phyloP scores from a whole-genome alignment of 768 basidiomycete species.

The Favolaschia claudopus region DNA sequence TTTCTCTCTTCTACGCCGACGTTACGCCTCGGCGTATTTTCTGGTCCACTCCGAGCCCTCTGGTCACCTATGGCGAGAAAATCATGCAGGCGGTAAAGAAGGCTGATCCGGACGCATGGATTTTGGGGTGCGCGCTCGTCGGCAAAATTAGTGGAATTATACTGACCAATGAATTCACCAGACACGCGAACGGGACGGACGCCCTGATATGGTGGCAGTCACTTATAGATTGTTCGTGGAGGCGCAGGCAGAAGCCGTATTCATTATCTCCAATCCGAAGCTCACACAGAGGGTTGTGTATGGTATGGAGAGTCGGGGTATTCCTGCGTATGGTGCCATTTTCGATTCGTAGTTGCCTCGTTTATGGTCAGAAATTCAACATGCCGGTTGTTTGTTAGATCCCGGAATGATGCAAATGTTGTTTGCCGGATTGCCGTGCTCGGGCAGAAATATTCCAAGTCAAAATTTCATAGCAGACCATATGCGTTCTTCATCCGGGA shows the following conservation, averaged over 20 bases:
- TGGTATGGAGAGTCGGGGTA: slow-evolving; percentile 25
- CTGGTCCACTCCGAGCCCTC: slow-evolving; percentile 50
- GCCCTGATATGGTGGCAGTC: slow-evolving; percentile 22
- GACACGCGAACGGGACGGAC: slow-evolving; percentile 20
- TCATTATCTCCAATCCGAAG: slow-evolving; percentile 25
- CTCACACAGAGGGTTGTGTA: slow-evolving; percentile 23
- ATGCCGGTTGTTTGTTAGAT: neutral
- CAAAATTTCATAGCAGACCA: too few relatives aligned
- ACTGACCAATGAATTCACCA: too few relatives aligned
- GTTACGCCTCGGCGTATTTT: slow-evolving; percentile 44
- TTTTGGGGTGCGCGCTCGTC: slow-evolving; percentile 24
- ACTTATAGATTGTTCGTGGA: slow-evolving; percentile 19
- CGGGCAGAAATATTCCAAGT: too few relatives aligned
- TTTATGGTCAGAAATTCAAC: neutral
- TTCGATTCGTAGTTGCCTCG: slow-evolving; percentile 18
- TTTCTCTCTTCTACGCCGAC: slow-evolving; percentile 42
- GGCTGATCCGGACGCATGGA: slow-evolving; percentile 45
- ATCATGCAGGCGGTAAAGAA: slow-evolving; percentile 47
- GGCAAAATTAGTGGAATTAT: too few relatives aligned
- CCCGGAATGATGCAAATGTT: neutral
- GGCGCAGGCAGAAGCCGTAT: slow-evolving; percentile 20
- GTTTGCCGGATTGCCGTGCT: too few relatives aligned
- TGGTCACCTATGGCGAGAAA: slow-evolving; percentile 47
- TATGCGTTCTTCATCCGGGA: too few relatives aligned
- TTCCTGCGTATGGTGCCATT: slow-evolving; percentile 26